phyloP scores from a whole-genome alignment of 2,329 filamentous ascomycete genomes.

The Cladosporium sp. region DNA sequence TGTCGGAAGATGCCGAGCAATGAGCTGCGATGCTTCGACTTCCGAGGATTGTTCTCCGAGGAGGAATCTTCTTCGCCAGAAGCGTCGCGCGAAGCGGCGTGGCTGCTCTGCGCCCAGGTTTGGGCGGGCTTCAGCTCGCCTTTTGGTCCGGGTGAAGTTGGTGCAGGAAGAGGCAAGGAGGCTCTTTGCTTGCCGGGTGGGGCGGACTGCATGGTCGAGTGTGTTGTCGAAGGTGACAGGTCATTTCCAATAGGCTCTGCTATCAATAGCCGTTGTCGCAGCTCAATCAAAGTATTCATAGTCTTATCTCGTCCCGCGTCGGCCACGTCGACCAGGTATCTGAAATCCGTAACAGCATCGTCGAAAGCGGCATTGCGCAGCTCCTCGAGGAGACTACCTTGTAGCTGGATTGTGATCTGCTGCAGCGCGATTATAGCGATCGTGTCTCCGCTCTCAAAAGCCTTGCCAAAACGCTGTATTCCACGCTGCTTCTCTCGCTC shows the following conservation, averaged over 20 bases:
- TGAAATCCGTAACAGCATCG: constrained; percentile 27
- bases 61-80: constrained; percentile 24
- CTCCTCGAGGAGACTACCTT: constrained; percentile 27
- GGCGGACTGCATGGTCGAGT: background rate
- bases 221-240: background rate
- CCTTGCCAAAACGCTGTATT: constrained; percentile 26
- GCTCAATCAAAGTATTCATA: constrained; percentile 26
- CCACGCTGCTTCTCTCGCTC: constrained; percentile 30
- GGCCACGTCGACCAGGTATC: constrained; percentile 27
- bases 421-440: constrained; percentile 29
- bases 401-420: constrained; percentile 29
- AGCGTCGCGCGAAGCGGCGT: constrained; percentile 18
- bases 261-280: constrained; percentile 26
- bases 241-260: constrained; percentile 13
- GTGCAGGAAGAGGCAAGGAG: background rate
- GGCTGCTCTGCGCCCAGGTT: constrained; percentile 14
- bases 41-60: constrained; percentile 18
- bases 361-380: constrained; percentile 28
- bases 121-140: background rate
- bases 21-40: constrained; percentile 22
- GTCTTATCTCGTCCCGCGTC: constrained; percentile 28
- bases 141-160: background rate
- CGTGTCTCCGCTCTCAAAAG: constrained; percentile 30
- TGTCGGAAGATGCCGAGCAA: constrained; percentile 26
- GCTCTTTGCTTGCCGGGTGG: background rate